phyloP scores from a whole-genome alignment of 148 eudicot species.

The Nyssa sinensis region DNA sequence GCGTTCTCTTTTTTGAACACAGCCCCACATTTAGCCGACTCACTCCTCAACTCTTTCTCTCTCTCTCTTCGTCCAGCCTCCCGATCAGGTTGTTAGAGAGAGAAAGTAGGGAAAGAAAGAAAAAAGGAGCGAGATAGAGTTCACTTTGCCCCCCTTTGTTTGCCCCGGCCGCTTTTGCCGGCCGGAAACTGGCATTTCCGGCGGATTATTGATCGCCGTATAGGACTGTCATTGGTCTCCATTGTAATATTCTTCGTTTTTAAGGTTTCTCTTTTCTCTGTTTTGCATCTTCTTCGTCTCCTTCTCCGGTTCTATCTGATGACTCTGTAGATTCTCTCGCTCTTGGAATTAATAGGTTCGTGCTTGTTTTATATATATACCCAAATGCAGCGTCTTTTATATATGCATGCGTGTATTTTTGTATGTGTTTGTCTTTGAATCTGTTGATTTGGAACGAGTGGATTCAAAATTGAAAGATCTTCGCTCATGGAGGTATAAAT shows the following conservation, averaged over 20 bases:
- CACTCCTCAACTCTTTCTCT: neutral
- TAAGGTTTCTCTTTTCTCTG: neutral
- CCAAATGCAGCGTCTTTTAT: neutral
- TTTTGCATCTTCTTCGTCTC: neutral
- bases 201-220: neutral
- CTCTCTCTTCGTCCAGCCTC: neutral
- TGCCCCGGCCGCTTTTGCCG: constrained; percentile 9
- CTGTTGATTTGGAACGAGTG: neutral
- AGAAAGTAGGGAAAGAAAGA: neutral
- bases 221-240: neutral
- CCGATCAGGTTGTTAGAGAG: neutral
- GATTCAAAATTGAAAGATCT: neutral
- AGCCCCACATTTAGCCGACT: neutral
- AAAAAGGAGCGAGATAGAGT: neutral
- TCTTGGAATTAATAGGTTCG: neutral
- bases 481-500: neutral
- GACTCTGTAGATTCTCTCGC: neutral
- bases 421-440: neutral
- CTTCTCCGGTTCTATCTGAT: neutral
- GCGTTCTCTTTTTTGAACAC: neutral
- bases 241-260: too few relatives aligned
- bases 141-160: neutral
- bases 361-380: neutral
- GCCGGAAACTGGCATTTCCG: neutral
- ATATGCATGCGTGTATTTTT: neutral